Conservation (phyloP, 352 stramenopile genomes). For the Blastocystis sp. region DNA sequence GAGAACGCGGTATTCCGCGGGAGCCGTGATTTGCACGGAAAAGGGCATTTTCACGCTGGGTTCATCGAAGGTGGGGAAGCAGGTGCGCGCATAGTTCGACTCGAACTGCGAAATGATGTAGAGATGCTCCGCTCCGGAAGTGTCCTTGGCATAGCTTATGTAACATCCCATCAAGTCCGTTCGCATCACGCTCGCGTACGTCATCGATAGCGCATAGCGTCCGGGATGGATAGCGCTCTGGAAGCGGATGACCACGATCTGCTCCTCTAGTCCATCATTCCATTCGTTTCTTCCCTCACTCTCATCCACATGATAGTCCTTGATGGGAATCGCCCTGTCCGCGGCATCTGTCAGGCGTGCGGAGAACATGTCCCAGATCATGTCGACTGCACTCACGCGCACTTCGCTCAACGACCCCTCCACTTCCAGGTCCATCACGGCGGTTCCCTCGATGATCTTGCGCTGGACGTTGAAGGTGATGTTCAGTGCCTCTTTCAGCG, state of each 20-base stretch:
- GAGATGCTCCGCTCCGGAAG: not conserved
- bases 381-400: slow-evolving; percentile 28
- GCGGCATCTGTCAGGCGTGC: not conserved
- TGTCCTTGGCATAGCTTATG: slow-evolving; percentile 35
- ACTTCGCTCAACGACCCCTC: not conserved
- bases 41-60: slow-evolving; percentile 50
- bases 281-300: not conserved
- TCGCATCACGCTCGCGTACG: slow-evolving; percentile 16
- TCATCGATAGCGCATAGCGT: slow-evolving; percentile 9
- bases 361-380: slow-evolving; percentile 56
- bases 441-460: slow-evolving; percentile 31
- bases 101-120: slow-evolving; percentile 58
- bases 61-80: slow-evolving; percentile 57
- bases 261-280: not conserved
- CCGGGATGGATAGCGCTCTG: not conserved
- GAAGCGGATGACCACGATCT: slow-evolving; percentile 8
- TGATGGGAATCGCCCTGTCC: not conserved
- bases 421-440: slow-evolving; percentile 12
- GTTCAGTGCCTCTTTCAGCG: not conserved
- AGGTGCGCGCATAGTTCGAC: slow-evolving; percentile 50
- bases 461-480: slow-evolving; percentile 45
- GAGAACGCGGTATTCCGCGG: slow-evolving; percentile 14
- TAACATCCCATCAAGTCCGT: slow-evolving; percentile 66
- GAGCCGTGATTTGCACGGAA: slow-evolving; percentile 11
- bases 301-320: slow-evolving; percentile 14